phyloP scores from a whole-genome alignment of 2,329 filamentous ascomycete genomes.

The Juglanconis juglandina region DNA sequence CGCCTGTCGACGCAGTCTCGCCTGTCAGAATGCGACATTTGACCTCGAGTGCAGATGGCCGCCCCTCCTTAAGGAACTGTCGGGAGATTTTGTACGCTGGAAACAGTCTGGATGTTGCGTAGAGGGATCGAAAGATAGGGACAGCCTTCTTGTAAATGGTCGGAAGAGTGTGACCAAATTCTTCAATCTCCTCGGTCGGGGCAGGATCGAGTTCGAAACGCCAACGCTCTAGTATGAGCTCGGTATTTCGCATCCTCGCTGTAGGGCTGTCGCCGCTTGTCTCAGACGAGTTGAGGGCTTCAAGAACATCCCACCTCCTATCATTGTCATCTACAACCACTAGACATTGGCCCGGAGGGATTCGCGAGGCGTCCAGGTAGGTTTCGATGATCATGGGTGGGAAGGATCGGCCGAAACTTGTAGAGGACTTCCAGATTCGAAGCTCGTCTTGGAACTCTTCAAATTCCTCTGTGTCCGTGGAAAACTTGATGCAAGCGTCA shows the following conservation, averaged over 20 bases:
- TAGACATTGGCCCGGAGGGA: conserved; percentile 81
- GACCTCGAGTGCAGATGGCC: conserved; percentile 65
- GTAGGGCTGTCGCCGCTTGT: conserved; percentile 45
- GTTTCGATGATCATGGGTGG: conserved; percentile 86
- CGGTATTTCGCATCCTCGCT: conserved; percentile 50
- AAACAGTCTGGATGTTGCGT: conserved; percentile 74
- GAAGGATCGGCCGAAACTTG: conserved; percentile 72
- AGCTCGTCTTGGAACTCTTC: conserved; percentile 82
- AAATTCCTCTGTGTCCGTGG: conserved; percentile 89
- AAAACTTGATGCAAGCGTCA: conserved; percentile 62
- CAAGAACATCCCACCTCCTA: conserved; percentile 88
- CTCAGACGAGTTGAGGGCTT: conserved; percentile 68
- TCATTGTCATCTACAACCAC: conserved; percentile 85
- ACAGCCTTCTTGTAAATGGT: conserved; percentile 97
- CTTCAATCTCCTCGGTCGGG: conserved; percentile 44
- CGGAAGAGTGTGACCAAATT: conserved; percentile 65
- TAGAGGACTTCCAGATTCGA: conserved; percentile 74
- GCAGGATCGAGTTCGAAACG: conserved; percentile 72
- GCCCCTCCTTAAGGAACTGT: conserved; percentile 68
- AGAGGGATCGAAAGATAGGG: conserved; percentile 87
- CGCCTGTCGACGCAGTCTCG: conserved; percentile 49
- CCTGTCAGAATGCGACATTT: conserved; percentile 75
- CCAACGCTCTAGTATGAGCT: conserved; percentile 90
- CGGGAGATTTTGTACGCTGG: conserved; percentile 82
- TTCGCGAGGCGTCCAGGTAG: conserved; percentile 74